Evolutionary conservation across 495 filamentous ascomycete species (phyloP), one percentile per base, ranked within the genome.

Genomic region (Hypoxylon perforatum): DNA sequence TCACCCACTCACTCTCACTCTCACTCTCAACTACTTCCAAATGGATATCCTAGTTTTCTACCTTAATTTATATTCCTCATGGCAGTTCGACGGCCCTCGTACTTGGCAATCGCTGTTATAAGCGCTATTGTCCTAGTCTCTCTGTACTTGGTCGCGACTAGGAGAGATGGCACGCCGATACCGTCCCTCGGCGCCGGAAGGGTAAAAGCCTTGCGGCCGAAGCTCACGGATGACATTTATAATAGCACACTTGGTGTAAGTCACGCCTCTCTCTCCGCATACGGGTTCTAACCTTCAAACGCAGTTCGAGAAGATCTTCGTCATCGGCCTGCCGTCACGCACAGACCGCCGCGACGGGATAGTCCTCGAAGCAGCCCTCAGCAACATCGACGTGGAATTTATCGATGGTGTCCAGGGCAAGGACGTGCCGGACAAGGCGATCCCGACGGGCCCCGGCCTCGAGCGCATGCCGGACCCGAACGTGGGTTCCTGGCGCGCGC

Each of bases 271-370:
- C n/a, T n/a, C n/a, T n/a, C n/a, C n/a, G n/a, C n/a, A n/a, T n/a
- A n/a, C n/a, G n/a, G 19, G 15, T 12, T 21, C 44, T 39, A 33
- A 48, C n/a, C 6, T n/a, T n/a, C 14, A n/a, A 0, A n/a, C n/a
- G 8, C 47, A 85, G 84, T 85, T 86, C 60, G 69, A 84, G 41
- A 82, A 84, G 57, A 78, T 87, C 36, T 85, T 85, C 65, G 81
- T 85, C 42, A 77, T 87, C 21, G 80, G 79, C 15, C 62, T 87
- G 18, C 79, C 80, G 5, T 75, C 80, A 8, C 76, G 85, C 39
- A 80, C 84, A 2, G 85, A 87, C 58, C 82, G 84, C 42, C 82
- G 82, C 21, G 85, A 88, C 73, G 81, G 77, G n/a, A 75, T 88
- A n/a, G 70, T 77, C 1, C 63, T 87, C 4, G 74, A 77, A 1